A percentile compares a stretch with the other conserved stretches of the same genome.
Conservation (phyloP, 345 rosid genomes). For the Cardamine chenopodiifolia region DNA sequence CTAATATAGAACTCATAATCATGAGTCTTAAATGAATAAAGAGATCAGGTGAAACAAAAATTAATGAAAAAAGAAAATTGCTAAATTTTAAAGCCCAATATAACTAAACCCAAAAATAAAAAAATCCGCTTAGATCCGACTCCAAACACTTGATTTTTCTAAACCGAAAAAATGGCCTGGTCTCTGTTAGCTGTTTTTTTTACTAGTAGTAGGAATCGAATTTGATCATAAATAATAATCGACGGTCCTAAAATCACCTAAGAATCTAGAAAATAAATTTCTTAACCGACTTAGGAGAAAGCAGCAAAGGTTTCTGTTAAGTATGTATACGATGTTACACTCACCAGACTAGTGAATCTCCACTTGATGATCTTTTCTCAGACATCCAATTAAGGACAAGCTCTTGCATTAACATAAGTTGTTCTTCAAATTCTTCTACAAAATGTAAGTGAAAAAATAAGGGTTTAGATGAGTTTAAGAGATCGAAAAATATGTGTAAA, state of each 20-base stretch:
- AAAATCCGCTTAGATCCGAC: not conserved
- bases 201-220: too few relatives aligned
- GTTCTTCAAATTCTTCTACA: slow-evolving; percentile 85
- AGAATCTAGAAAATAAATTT: too few relatives aligned
- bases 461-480: too few relatives aligned
- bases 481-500: too few relatives aligned
- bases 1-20: slow-evolving; percentile 24
- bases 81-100: not conserved
- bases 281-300: not conserved
- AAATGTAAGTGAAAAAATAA: too few relatives aligned
- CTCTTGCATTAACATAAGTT: slow-evolving; percentile 64
- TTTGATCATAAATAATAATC: too few relatives aligned
- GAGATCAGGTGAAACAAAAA: not conserved
- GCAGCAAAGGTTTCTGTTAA: not conserved
- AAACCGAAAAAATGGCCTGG: not conserved
- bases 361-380: slow-evolving; percentile 63
- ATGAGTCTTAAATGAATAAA: not conserved
- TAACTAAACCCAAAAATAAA: not conserved
- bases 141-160: not conserved
- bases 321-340: slow-evolving; percentile 12
- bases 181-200: too few relatives aligned
- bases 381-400: slow-evolving; percentile 87
- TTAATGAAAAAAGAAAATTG: not conserved
- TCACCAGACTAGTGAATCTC: slow-evolving; percentile 76
- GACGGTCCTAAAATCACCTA: too few relatives aligned